Conservation (phyloP, 257 asterid species). For the Leonotis leonurus region DNA sequence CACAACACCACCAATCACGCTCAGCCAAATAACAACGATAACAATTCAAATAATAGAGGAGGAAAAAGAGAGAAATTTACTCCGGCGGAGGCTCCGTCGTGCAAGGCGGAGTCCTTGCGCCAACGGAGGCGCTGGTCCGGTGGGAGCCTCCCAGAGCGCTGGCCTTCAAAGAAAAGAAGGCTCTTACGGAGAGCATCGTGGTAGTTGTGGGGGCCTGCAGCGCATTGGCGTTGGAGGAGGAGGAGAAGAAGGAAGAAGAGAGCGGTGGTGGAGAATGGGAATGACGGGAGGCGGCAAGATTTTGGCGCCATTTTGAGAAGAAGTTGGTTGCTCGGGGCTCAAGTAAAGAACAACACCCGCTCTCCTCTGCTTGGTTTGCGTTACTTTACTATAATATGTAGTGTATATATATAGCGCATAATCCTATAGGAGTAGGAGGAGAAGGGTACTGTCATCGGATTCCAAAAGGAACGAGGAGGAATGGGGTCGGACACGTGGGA, state of each 20-base stretch:
- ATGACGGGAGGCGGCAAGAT: conserved; percentile 24
- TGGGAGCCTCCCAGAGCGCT: conserved; percentile 82
- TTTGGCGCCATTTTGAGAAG: conserved; percentile 66
- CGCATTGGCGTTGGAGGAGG: conserved; percentile 3
- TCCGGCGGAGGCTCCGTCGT: conserved; percentile 71
- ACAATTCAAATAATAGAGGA: background rate
- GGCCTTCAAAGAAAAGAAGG: conserved; percentile 90
- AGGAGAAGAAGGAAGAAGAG: conserved; percentile 16
- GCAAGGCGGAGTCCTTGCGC: conserved; percentile 77
- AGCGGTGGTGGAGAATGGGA: conserved; percentile 17
- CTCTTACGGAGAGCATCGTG: conserved; percentile 74
- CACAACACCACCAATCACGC: background rate
- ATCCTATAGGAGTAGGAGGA: conserved; percentile 12
- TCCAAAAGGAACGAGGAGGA: conserved; percentile 21
- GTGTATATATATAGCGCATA: too few relatives aligned
- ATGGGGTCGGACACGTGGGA: conserved; percentile 30
- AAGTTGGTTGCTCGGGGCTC: conserved; percentile 23
- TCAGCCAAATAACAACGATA: background rate
- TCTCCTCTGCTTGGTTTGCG: background rate
- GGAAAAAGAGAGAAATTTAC: conserved; percentile 10
- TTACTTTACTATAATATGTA: background rate
- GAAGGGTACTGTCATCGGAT: conserved; percentile 51
- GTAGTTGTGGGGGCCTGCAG: conserved; percentile 48
- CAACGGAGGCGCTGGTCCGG: conserved; percentile 72
- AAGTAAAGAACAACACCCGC: conserved; percentile 9